Conservation (phyloP, 164 flowering plant genomes). For the Nelumbo lutea region DNA sequence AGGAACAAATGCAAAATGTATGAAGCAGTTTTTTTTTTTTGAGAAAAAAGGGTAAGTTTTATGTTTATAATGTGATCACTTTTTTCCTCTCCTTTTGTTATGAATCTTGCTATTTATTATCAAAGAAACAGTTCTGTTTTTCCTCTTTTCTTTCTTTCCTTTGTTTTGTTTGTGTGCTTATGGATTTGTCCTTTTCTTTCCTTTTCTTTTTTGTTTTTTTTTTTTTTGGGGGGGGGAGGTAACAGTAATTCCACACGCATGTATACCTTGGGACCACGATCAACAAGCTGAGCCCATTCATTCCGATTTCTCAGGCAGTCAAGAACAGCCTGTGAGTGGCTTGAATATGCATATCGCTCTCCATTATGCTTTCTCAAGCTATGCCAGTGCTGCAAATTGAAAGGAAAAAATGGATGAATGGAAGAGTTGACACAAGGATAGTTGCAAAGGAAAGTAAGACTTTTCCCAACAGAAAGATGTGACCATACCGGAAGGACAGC, state of each 20-base stretch:
- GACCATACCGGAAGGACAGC: slow-evolving; percentile 79
- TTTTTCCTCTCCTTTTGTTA: too few relatives aligned
- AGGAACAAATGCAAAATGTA: too few relatives aligned
- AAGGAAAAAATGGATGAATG: background rate
- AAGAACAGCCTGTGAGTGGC: slow-evolving; percentile 96
- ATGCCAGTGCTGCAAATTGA: slow-evolving; percentile 73
- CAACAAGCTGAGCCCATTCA: slow-evolving; percentile 92
- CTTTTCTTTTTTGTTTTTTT: too few relatives aligned
- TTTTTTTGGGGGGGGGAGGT: background rate
- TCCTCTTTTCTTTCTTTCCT: too few relatives aligned
- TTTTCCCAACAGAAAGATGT: background rate
- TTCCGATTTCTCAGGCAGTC: slow-evolving; percentile 89
- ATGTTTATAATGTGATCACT: too few relatives aligned
- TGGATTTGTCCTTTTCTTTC: too few relatives aligned
- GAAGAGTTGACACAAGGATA: background rate
- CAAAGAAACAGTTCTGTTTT: too few relatives aligned
- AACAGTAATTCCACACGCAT: background rate
- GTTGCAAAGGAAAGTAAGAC: background rate
- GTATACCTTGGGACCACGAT: slow-evolving; percentile 93
- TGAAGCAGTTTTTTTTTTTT: too few relatives aligned
- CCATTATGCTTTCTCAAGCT: slow-evolving; percentile 91
- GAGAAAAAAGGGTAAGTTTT: too few relatives aligned
- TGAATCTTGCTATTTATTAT: too few relatives aligned
- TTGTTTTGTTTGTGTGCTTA: too few relatives aligned
- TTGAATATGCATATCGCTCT: slow-evolving; percentile 91